Percentiles rank a stretch among this genome's conserved stretches.
phyloP scores from a whole-genome alignment of 371 early-diverging fungal genomes.

The Mucor sp. region DNA sequence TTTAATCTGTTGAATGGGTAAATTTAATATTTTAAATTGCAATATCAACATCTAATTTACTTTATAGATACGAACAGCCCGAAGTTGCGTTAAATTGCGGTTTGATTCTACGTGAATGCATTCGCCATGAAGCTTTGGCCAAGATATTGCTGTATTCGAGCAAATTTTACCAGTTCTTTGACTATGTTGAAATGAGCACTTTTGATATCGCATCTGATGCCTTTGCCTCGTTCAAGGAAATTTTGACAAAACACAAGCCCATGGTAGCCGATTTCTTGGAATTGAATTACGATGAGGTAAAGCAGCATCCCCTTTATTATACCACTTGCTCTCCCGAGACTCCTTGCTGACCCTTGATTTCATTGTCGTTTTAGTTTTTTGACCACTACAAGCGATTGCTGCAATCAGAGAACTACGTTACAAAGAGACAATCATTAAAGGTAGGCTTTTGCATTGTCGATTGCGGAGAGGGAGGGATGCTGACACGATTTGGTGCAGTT shows the following conservation, averaged over 20 bases:
- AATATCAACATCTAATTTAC: not conserved
- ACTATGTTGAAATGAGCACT: constrained; percentile 93
- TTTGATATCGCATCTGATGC: constrained; percentile 98
- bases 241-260: constrained; percentile 92
- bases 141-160: constrained; percentile 81
- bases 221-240: constrained; percentile 97
- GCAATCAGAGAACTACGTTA: constrained; percentile 94
- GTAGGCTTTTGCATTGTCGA: constrained; percentile 41
- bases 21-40: constrained; percentile 7
- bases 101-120: constrained; percentile 94
- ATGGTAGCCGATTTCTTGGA: constrained; percentile 90
- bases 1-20: constrained; percentile 83
- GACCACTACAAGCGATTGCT: constrained; percentile 83
- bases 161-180: constrained; percentile 91
- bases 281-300: constrained; percentile 85
- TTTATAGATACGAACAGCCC: constrained; percentile 83
- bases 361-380: constrained; percentile 71
- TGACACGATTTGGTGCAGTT: constrained; percentile 55
- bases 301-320: not conserved
- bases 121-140: constrained; percentile 92
- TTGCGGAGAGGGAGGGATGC: not conserved
- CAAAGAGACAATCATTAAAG: constrained; percentile 96
- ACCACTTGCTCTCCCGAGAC: not conserved
- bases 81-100: constrained; percentile 97
- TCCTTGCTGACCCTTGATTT: not conserved